These are phyloP conservation scores for Ustilaginoidea virens DNA, from an alignment of 2,329 filamentous ascomycete genomes.

Conservation along the genomic window DNA sequence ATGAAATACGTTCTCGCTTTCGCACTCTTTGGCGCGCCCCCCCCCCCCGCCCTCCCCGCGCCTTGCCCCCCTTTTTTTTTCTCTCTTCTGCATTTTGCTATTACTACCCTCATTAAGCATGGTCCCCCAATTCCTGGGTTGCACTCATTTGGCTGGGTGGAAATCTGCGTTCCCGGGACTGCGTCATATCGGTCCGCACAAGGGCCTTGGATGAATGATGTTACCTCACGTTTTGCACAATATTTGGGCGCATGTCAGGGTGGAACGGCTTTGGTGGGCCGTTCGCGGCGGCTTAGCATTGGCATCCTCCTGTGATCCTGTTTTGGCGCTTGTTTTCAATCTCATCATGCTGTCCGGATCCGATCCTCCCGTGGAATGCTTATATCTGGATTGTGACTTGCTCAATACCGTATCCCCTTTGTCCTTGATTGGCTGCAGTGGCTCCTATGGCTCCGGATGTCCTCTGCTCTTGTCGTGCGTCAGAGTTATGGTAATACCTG, in stretches of 20 bases:
- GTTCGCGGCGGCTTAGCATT: constrained; percentile 1
- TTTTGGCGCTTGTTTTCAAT: constrained; percentile 9
- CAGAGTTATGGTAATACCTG: constrained; percentile 20
- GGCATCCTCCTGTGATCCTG: constrained; percentile 2
- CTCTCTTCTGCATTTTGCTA: too few relatives aligned
- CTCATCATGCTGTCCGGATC: constrained; percentile 20
- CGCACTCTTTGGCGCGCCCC: too few relatives aligned
- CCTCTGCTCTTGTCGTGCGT: constrained; percentile 7
- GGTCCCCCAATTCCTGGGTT: constrained; percentile 3
- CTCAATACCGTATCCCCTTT: constrained; percentile 4
- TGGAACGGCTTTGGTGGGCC: constrained; percentile 1
- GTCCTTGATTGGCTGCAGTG: too few relatives aligned
- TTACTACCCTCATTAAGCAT: constrained; percentile 2
- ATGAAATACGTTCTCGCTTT: too few relatives aligned
- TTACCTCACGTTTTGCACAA: constrained; percentile 10
- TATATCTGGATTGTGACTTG: constrained; percentile 8
- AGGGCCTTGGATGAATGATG: constrained; percentile 17
- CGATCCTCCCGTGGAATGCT: constrained; percentile 14
- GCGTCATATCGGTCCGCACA: neutral
- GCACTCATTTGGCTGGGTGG: constrained; percentile 12
- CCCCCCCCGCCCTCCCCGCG: constrained; percentile 2
- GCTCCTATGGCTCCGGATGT: constrained; percentile 7
- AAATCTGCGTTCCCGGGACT: neutral
- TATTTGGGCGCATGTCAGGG: constrained; percentile 15
- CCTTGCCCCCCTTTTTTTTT: constrained; percentile 2